A percentile compares a stretch with the other conserved stretches of the same genome.
Evolutionary conservation across 2,329 filamentous ascomycete genomes (phyloP).

Genomic region (Hypoxylon sp.): DNA sequence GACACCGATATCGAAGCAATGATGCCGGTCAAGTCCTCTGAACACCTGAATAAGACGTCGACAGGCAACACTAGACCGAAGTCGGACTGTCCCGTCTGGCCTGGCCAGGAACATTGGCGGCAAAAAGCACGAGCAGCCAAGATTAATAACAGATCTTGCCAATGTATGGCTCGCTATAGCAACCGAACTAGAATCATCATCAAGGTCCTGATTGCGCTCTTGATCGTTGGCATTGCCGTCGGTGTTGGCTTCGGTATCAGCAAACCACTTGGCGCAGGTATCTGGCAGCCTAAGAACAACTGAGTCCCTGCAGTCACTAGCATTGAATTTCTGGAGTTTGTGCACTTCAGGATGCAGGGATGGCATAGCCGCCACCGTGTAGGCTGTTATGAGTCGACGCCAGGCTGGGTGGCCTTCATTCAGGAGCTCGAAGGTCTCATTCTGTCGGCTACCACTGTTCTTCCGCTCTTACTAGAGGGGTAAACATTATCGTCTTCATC

Average conservation of each 20-base stretch:
- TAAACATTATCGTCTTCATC: neutral
- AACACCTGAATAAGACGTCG: conserved; percentile 55
- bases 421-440: neutral
- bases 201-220: conserved; percentile 66
- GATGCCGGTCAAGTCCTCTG: conserved; percentile 56
- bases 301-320: conserved; percentile 28
- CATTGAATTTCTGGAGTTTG: neutral
- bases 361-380: neutral
- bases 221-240: conserved; percentile 67
- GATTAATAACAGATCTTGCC: conserved; percentile 62
- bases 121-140: conserved; percentile 69
- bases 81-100: conserved; percentile 69
- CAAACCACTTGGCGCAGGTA: conserved; percentile 69
- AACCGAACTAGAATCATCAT: conserved; percentile 65
- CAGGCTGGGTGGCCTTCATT: neutral
- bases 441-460: neutral
- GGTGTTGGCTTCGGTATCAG: conserved; percentile 71
- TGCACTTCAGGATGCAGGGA: neutral
- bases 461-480: neutral
- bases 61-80: conserved; percentile 54
- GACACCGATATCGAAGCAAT: conserved; percentile 70
- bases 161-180: conserved; percentile 65
- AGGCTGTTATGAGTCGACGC: neutral
- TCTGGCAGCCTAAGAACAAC: conserved; percentile 61
- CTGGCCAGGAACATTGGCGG: conserved; percentile 70